Evolutionary conservation across 306 rosid species (phyloP), one percentile per base, ranked within the genome.

Genomic region (Pachyrhizus erosus): DNA sequence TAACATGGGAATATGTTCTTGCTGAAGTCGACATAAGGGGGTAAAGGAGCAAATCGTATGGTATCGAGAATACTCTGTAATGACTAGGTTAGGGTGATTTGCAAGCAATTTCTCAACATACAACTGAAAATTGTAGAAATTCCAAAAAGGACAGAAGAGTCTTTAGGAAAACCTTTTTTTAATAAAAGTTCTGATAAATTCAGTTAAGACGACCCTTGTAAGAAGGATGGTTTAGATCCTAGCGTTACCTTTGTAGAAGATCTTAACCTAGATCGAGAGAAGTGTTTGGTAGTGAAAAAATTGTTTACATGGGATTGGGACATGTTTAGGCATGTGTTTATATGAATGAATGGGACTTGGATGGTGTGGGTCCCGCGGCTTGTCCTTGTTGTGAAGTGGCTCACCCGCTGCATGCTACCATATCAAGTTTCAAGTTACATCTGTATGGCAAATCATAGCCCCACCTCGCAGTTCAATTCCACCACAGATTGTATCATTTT

Each of bases 401-500:
- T 76, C 72, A 72, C 34, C 76, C 76, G 88, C 73, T 74, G 71
- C 65, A 75, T 75, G 75, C 83, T 70, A 51, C 80, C 60, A 27
- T 26, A 37, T 18, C 67, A 70, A 77, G 66, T 33, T 91, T 77
- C 86, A 75, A 54, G 83, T 74, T 88, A 81, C 86, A 60, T 68
- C 55, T 21, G 76, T 58, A 70, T 64, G n/a, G 78, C 78, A 75
- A 79, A 80, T 85, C 81, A 78, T 9, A 80, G 48, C 86, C 87
- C 88, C 89, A 89, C 87, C 87, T 76, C 34, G 73, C 71, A 49
- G 77, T 37, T 75, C 70, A 80, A 82, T 80, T 89, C 87, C 87
- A 88, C 91, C 87, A 80, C 65, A 54, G 71, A 79, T 79, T 87
- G 73, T 64, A 76, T 83, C 73, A 69, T 79, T 74, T 76, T 81